Percentiles rank a stretch among this genome's conserved stretches.
phyloP scores from a whole-genome alignment of 176 grass and related monocot species.

The Aegilops tauschii region DNA sequence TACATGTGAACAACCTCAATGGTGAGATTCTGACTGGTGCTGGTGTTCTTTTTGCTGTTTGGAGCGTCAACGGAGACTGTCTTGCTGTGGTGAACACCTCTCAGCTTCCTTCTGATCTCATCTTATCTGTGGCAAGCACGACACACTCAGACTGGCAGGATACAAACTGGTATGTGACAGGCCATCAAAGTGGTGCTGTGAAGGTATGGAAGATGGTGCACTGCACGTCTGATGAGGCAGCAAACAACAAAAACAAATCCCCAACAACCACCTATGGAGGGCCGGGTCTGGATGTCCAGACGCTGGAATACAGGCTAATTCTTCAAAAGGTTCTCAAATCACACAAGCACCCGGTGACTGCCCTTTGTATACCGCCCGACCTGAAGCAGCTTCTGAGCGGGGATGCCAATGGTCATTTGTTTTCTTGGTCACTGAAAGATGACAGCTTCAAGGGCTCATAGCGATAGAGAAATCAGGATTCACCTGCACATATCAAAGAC shows the following conservation, averaged over 20 bases:
- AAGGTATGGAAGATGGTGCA: conserved; percentile 99
- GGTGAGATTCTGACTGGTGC: conserved; percentile 90
- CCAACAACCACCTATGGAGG: conserved; percentile 48
- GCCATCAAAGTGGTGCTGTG: conserved; percentile 95
- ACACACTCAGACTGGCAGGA: conserved; percentile 90
- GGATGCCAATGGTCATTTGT: conserved; percentile 66
- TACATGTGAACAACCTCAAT: conserved; percentile 91
- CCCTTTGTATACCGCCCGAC: conserved; percentile 83
- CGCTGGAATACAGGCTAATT: conserved; percentile 74
- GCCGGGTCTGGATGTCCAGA: conserved; percentile 51
- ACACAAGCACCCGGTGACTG: conserved; percentile 93
- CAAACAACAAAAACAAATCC: conserved; percentile 47
- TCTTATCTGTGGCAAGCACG: conserved; percentile 83
- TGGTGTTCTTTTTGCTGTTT: conserved; percentile 87
- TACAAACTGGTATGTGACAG: conserved; percentile 94
- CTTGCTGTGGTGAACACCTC: conserved; percentile 93
- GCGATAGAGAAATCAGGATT: conserved; percentile 27
- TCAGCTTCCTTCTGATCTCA: conserved; percentile 96
- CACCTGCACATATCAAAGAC: conserved; percentile 30
- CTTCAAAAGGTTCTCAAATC: conserved; percentile 95
- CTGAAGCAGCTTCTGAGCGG: conserved; percentile 93
- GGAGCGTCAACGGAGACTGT: conserved; percentile 94
- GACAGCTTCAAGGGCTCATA: conserved; percentile 84
- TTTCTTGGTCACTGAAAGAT: conserved; percentile 91
- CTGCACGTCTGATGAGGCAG: conserved; percentile 65